Percentiles rank a stretch among this genome's conserved stretches.
phyloP scores from a whole-genome alignment of 2,329 filamentous ascomycete genomes.

The Elsinoe ampelina region DNA sequence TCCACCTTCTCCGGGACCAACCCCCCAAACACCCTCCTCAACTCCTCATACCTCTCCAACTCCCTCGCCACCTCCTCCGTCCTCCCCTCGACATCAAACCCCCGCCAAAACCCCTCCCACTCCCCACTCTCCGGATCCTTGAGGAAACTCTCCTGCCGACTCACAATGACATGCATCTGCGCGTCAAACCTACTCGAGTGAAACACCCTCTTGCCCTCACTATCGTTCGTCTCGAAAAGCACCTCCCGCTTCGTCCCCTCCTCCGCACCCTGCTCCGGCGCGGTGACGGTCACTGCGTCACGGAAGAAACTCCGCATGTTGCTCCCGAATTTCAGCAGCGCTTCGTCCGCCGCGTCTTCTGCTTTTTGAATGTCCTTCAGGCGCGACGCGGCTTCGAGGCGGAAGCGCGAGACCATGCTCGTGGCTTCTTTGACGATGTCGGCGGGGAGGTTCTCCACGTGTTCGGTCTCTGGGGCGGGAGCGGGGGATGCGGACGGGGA shows the following conservation, averaged over 20 bases:
- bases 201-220: slow-evolving; percentile 79
- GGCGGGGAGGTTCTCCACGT: slow-evolving; percentile 38
- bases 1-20: slow-evolving; percentile 88
- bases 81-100: slow-evolving; percentile 73
- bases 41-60: slow-evolving; percentile 74
- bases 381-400: slow-evolving; percentile 67
- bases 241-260: slow-evolving; percentile 46
- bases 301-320: slow-evolving; percentile 83
- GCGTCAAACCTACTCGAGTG: slow-evolving; percentile 92
- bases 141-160: slow-evolving; percentile 68
- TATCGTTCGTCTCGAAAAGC: slow-evolving; percentile 89
- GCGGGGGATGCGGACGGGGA: neutral
- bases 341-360: slow-evolving; percentile 93
- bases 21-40: slow-evolving; percentile 85
- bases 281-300: slow-evolving; percentile 81
- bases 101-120: slow-evolving; percentile 61
- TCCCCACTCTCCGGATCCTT: slow-evolving; percentile 63
- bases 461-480: slow-evolving; percentile 17
- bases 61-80: slow-evolving; percentile 75
- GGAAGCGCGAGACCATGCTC: slow-evolving; percentile 65
- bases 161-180: slow-evolving; percentile 91
- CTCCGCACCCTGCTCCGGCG: slow-evolving; percentile 48
- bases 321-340: slow-evolving; percentile 79
- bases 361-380: slow-evolving; percentile 83
- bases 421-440: slow-evolving; percentile 48